Evolutionary conservation across 1,284 basidiomycete genomes (phyloP), one percentile per base, ranked within the genome.

Genomic region (Inonotus hispidus): DNA sequence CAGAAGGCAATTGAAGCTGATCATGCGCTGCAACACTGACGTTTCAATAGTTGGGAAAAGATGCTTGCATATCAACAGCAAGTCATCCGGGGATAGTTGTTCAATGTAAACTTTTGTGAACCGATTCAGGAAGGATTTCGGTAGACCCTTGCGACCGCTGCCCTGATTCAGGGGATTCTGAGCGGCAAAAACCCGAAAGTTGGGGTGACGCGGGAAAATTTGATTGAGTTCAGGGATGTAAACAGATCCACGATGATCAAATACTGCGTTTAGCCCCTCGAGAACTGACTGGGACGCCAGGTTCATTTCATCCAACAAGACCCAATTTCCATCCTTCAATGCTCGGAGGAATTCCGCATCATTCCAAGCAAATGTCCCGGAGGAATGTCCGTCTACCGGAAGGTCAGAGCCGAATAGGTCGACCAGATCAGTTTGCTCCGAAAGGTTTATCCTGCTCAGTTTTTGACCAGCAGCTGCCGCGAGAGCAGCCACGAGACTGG

Each of bases 221-320:
- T 92, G 88, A 45, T 93, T 93, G 4, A 99, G 83, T 71, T 99
- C 97, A 1, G 97, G 96, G 55, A 99, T 89, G 73, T 89, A 99
- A 35, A 98, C 93, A 0, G 90, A 87, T 35, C 97, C 97, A 58
- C 97, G 88, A 73, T 99, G 95, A 74, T 99, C 97, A 29, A 99
- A 78, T 13, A 97, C 89, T 2, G 97, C 95, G 70, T 99, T 99
- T 52, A 99, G 83, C 53, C 97, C 97, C 74, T 99, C 97, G 1
- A 99, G 84, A 5, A 99, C 92, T 0, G 97, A 89, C 72, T 96
- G 93, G 27, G 95, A 94, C 1, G 95, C 96, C 19, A 98, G 81
- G 71, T 98, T 98, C 95, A 98, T 98, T 74, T 99, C 97, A 74
- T 99, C 97, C 6, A 99, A 82, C 14, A 99, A 81, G 4, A 99